Evolutionary conservation across 139 green algal genomes (phyloP).

Genomic region (Asterochloris sp.): DNA sequence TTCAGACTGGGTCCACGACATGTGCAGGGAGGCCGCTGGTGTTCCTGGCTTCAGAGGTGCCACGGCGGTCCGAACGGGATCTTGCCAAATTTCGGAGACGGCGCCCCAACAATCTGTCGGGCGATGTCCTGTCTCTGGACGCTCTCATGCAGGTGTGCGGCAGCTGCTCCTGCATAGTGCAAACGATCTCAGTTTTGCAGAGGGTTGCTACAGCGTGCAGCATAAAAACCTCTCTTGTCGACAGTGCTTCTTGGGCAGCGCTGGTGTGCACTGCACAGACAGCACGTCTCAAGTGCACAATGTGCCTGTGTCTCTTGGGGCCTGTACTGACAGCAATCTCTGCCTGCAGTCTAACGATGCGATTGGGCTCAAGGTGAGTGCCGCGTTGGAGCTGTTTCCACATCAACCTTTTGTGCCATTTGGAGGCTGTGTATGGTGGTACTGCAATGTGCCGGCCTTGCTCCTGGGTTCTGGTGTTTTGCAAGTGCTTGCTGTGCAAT

Average conservation of each 20-base stretch:
- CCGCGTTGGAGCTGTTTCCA: background rate
- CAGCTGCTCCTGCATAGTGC: too few species aligned
- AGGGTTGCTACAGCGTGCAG: background rate
- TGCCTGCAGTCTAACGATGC: background rate
- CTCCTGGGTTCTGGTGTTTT: background rate
- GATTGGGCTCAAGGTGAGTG: background rate
- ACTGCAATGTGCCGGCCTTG: background rate
- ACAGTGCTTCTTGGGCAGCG: too few species aligned
- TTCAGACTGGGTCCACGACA: background rate
- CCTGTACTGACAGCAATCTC: too few species aligned
- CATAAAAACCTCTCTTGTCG: background rate
- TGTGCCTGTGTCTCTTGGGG: too few species aligned
- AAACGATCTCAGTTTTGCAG: background rate
- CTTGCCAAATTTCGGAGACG: constrained; percentile 1
- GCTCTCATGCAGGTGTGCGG: background rate
- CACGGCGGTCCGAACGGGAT: background rate
- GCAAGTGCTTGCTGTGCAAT: background rate
- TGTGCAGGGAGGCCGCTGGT: constrained; percentile 16
- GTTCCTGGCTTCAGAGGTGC: constrained; percentile 10
- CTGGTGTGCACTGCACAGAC: background rate
- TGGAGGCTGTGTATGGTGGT: background rate
- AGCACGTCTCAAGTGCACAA: background rate
- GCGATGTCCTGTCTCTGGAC: background rate
- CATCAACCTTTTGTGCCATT: background rate
- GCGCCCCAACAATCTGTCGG: constrained; percentile 4